These are phyloP conservation scores for Candida arabinofermentans DNA, from an alignment of 805 yeast species.

Conservation along the genomic window DNA sequence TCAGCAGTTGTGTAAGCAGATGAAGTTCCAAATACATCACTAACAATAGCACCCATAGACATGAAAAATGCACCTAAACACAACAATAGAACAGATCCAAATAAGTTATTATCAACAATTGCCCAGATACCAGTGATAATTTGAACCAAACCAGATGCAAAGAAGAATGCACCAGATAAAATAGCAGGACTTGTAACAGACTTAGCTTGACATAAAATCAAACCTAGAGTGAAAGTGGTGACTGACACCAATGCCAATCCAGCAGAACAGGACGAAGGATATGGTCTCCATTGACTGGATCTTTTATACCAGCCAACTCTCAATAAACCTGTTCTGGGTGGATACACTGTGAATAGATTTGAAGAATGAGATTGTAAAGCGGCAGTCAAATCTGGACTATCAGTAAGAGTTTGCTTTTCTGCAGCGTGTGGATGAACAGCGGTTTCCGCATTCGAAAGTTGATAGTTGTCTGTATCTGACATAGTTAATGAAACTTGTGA, in stretches of 20 bases:
- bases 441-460: slow-evolving; percentile 24
- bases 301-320: slow-evolving; percentile 39
- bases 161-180: slow-evolving; percentile 37
- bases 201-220: slow-evolving; percentile 37
- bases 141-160: slow-evolving; percentile 41
- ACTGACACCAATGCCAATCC: slow-evolving; percentile 41
- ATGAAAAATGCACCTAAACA: slow-evolving; percentile 50
- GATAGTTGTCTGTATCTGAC: slow-evolving; percentile 14
- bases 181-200: slow-evolving; percentile 37
- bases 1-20: slow-evolving; percentile 34
- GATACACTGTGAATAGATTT: slow-evolving; percentile 36
- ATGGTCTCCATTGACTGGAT: slow-evolving; percentile 36
- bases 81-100: slow-evolving; percentile 44
- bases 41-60: slow-evolving; percentile 41
- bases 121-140: slow-evolving; percentile 45
- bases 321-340: slow-evolving; percentile 32
- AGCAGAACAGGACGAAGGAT: slow-evolving; percentile 41
- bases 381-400: slow-evolving; percentile 2
- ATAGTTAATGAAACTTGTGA: no score
- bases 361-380: slow-evolving; percentile 32
- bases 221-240: slow-evolving; percentile 39
- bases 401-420: not conserved
- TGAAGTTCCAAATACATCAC: slow-evolving; percentile 40
- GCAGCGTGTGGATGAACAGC: slow-evolving; percentile 16
- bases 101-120: slow-evolving; percentile 41